These are phyloP conservation scores for Byssoonygena ceratinophila DNA, from an alignment of 2,329 filamentous ascomycete species.

Conservation along the genomic window DNA sequence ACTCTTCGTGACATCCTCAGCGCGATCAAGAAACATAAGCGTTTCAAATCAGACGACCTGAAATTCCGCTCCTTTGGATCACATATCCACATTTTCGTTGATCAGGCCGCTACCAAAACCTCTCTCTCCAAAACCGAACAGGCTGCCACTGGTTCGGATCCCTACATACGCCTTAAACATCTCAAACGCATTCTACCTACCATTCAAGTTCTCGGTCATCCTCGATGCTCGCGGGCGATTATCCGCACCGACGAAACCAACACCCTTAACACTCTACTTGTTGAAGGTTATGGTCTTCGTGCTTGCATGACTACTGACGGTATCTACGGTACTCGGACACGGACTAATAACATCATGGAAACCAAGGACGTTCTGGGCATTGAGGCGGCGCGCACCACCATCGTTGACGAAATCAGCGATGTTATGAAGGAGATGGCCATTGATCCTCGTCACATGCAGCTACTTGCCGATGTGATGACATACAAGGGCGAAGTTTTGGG, in stretches of 20 bases:
- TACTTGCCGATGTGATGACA: slow-evolving; percentile 96
- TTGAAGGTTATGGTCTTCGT: slow-evolving; percentile 86
- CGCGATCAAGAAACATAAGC: slow-evolving; percentile 70
- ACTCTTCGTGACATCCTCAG: slow-evolving; percentile 59
- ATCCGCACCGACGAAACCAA: slow-evolving; percentile 67
- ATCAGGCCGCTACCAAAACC: slow-evolving; percentile 30
- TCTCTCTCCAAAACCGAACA: slow-evolving; percentile 35
- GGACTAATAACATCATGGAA: slow-evolving; percentile 85
- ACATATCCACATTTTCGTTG: slow-evolving; percentile 64
- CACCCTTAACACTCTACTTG: slow-evolving; percentile 62
- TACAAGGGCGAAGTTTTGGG: slow-evolving; percentile 95
- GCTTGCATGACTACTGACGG: slow-evolving; percentile 90
- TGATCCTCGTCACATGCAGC: slow-evolving; percentile 93
- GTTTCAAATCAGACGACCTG: slow-evolving; percentile 59
- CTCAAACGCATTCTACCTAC: slow-evolving; percentile 70
- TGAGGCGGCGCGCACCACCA: slow-evolving; percentile 81
- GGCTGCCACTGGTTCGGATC: slow-evolving; percentile 34
- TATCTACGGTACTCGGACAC: slow-evolving; percentile 64
- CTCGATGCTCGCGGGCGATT: slow-evolving; percentile 74
- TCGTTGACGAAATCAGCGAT: slow-evolving; percentile 72
- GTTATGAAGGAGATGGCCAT: slow-evolving; percentile 96
- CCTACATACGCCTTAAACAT: slow-evolving; percentile 59
- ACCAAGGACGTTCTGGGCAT: slow-evolving; percentile 79
- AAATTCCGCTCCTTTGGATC: slow-evolving; percentile 41
- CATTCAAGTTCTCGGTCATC: slow-evolving; percentile 82